Evolutionary conservation across 805 yeast species (phyloP), one percentile per base, ranked within the genome.

Genomic region (Tetrapisispora fleetii): DNA sequence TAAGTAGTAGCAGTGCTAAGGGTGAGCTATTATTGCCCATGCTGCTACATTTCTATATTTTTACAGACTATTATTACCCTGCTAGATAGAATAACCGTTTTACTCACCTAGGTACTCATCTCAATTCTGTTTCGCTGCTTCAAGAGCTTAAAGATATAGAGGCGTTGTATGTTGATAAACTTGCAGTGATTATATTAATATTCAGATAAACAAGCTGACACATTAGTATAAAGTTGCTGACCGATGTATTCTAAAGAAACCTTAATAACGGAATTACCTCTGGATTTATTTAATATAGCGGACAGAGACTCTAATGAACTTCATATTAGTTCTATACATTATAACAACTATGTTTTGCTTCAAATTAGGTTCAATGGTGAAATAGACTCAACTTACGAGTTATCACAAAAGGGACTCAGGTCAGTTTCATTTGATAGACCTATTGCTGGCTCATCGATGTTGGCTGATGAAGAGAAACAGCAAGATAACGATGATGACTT

Each of bases 321-420:
- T 21, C 13, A 37, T 21, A 43, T 59, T 1, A 41, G 43, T 28
- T 59, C 64, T 8, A 41, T 45, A 4, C 65, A 62, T 52, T 63
- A 60, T 47, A 48, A 48, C 18, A 62, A 60, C 45, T 56, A 55
- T 17, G 52, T 62, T 3, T 40, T 64, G 13, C 16, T 64, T 11
- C 67, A 63, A 37, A 48, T 63, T 1, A 50, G 67, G 21, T 50
- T 55, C 27, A 58, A 63, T 52, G 67, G 67, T 4, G 65, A 63
- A 45, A 42, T 72, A 58, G 80, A 78, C 60, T 65, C 77, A 18
- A 75, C 80, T 1, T 73, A 71, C 50, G 77, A 74, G 44, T 63
- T 76, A 7, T 49, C 52, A 9, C 55, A 50, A 32, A 55, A 55
- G 43, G 66, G 66, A 2, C 39, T 63, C 19, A 49, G 55, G 14